Conservation (phyloP, 345 rosid genomes). For the Camelina hispida region DNA sequence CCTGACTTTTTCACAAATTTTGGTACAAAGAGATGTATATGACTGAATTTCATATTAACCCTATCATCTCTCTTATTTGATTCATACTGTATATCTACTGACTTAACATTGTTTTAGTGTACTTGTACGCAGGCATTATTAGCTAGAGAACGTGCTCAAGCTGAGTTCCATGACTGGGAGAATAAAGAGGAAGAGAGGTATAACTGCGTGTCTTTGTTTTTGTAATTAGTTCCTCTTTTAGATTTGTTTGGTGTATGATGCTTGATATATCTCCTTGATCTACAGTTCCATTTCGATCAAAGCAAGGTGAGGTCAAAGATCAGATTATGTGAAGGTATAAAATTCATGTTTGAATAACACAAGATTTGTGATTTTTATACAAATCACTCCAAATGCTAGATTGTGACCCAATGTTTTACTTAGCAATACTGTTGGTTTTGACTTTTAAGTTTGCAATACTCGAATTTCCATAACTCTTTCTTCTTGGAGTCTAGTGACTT, state of each 20-base stretch:
- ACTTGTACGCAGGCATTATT: slow-evolving; percentile 67
- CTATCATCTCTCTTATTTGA: slow-evolving; percentile 4
- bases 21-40: slow-evolving; percentile 18
- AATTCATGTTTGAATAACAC: too few relatives aligned
- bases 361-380: too few relatives aligned
- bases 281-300: slow-evolving; percentile 95
- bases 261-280: slow-evolving; percentile 37
- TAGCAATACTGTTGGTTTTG: too few relatives aligned
- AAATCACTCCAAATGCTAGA: too few relatives aligned
- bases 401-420: too few relatives aligned
- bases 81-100: background rate
- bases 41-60: background rate
- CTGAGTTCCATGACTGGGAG: slow-evolving; percentile 98
- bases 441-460: too few relatives aligned
- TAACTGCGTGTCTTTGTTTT: slow-evolving; percentile 18
- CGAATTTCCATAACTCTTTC: too few relatives aligned
- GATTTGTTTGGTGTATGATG: background rate
- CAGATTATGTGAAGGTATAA: slow-evolving; percentile 86
- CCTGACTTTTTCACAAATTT: background rate
- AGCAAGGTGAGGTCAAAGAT: slow-evolving; percentile 93
- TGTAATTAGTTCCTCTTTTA: background rate
- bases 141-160: slow-evolving; percentile 97
- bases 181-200: slow-evolving; percentile 98
- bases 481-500: too few relatives aligned
- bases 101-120: background rate